These are phyloP conservation scores for Psidium friedrichsthalianum DNA, from an alignment of 345 rosid genomes.

Conservation along the genomic window DNA sequence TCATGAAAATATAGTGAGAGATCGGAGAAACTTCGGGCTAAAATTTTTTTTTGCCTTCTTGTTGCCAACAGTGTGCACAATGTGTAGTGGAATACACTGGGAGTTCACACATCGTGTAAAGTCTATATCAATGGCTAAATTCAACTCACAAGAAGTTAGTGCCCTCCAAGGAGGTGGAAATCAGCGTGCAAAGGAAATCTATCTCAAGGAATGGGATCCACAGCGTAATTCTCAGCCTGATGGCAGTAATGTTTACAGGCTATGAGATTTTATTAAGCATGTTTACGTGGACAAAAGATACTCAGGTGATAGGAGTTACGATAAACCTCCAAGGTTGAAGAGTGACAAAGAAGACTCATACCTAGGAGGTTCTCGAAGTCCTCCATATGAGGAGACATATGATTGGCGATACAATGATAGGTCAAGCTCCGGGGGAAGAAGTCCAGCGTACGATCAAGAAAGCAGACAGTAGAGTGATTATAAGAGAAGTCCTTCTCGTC, in stretches of 20 bases:
- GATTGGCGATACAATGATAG: slow-evolving; percentile 58
- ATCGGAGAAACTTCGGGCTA: too few species aligned
- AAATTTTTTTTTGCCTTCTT: too few species aligned
- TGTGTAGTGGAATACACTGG: slow-evolving; percentile 96
- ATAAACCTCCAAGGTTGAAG: slow-evolving; percentile 77
- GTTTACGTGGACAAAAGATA: slow-evolving; percentile 82
- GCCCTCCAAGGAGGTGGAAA: slow-evolving; percentile 94
- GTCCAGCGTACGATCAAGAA: slow-evolving; percentile 66
- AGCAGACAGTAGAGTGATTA: slow-evolving; percentile 36
- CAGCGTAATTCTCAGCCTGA: slow-evolving; percentile 68
- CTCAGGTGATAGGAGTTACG: slow-evolving; percentile 56
- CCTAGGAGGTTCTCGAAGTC: slow-evolving; percentile 79
- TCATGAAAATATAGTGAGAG: too few species aligned
- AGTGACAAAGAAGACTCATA: slow-evolving; percentile 60
- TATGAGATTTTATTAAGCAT: slow-evolving; percentile 84
- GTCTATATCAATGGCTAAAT: slow-evolving; percentile 91
- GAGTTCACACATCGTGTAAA: slow-evolving; percentile 96
- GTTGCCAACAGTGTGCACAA: slow-evolving; percentile 95
- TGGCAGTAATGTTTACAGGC: slow-evolving; percentile 72
- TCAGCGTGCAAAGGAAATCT: slow-evolving; percentile 86
- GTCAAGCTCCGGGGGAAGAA: slow-evolving; percentile 84
- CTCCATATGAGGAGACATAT: slow-evolving; percentile 60
- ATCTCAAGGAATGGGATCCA: slow-evolving; percentile 83
- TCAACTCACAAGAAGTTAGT: slow-evolving; percentile 74
- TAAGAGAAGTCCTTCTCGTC: slow-evolving; percentile 61